phyloP scores from a whole-genome alignment of 148 eudicot species.

The Amaranthus cruentus region DNA sequence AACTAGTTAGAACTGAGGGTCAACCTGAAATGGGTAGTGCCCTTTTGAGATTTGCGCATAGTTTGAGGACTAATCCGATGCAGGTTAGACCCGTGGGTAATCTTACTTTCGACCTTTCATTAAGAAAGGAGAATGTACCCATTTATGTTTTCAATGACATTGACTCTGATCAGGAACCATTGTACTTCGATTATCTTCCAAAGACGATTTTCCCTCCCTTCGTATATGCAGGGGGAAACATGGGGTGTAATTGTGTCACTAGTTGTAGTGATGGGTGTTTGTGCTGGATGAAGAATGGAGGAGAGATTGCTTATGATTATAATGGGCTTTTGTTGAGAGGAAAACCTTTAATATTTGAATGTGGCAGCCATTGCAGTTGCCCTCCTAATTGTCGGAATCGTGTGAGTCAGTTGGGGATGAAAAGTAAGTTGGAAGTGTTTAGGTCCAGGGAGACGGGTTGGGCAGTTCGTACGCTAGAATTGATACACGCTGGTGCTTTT shows the following conservation, averaged over 20 bases:
- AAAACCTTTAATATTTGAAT: conserved; percentile 80
- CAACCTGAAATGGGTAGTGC: conserved; percentile 91
- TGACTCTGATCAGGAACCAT: conserved; percentile 57
- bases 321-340: conserved; percentile 75
- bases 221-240: conserved; percentile 38
- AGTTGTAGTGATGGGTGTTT: conserved; percentile 56
- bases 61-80: conserved; percentile 49
- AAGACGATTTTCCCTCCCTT: conserved; percentile 61
- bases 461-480: conserved; percentile 83
- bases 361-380: conserved; percentile 67
- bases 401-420: conserved; percentile 75
- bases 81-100: conserved; percentile 61
- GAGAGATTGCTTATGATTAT: conserved; percentile 70
- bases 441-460: conserved; percentile 77
- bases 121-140: conserved; percentile 54
- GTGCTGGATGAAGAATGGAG: conserved; percentile 74
- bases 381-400: conserved; percentile 79
- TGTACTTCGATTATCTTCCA: conserved; percentile 59
- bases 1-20: conserved; percentile 56
- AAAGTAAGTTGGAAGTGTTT: conserved; percentile 70
- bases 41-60: conserved; percentile 49
- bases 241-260: conserved; percentile 64
- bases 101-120: conserved; percentile 64
- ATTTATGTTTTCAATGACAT: conserved; percentile 72
- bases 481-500: conserved; percentile 83